Evolutionary conservation across 129 eudicot genomes (phyloP).

Genomic region (Lactuca sativa): DNA sequence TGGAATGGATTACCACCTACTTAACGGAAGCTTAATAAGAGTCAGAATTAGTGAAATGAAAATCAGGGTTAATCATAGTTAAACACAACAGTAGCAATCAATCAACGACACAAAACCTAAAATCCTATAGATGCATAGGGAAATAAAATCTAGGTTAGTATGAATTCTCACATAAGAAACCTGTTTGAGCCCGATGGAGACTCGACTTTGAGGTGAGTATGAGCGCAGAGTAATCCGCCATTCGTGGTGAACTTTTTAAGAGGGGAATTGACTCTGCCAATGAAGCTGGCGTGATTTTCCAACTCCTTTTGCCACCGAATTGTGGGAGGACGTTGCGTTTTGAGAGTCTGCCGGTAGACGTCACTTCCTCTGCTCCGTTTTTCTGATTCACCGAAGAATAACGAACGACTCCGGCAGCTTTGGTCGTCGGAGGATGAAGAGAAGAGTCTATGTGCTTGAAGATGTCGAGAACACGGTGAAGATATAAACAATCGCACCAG

Average conservation of each 20-base stretch:
- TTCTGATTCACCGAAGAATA: constrained; percentile 17
- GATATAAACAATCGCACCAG: constrained; percentile 13
- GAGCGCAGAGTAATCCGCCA: constrained; percentile 24
- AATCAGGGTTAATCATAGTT: not conserved
- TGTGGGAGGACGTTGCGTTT: constrained; percentile 56
- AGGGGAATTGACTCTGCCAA: constrained; percentile 49
- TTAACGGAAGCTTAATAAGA: not conserved
- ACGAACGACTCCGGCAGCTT: not conserved
- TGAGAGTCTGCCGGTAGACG: constrained; percentile 51
- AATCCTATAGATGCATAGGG: not conserved
- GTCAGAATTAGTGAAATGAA: not conserved
- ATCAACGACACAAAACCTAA: not conserved
- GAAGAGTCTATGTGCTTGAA: constrained; percentile 2
- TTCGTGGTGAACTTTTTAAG: not conserved
- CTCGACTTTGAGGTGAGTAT: constrained; percentile 40
- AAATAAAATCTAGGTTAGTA: not conserved
- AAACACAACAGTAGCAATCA: not conserved
- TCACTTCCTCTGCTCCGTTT: constrained; percentile 29
- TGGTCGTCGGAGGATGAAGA: constrained; percentile 19
- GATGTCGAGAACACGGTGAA: not conserved
- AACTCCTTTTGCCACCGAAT: constrained; percentile 26
- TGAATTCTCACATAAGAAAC: constrained; percentile 32
- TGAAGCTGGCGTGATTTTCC: constrained; percentile 54
- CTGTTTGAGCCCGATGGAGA: constrained; percentile 27
- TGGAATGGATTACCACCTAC: not conserved